phyloP scores from a whole-genome alignment of 2,329 filamentous ascomycete species.

The Ploettnerulaceae sp. region DNA sequence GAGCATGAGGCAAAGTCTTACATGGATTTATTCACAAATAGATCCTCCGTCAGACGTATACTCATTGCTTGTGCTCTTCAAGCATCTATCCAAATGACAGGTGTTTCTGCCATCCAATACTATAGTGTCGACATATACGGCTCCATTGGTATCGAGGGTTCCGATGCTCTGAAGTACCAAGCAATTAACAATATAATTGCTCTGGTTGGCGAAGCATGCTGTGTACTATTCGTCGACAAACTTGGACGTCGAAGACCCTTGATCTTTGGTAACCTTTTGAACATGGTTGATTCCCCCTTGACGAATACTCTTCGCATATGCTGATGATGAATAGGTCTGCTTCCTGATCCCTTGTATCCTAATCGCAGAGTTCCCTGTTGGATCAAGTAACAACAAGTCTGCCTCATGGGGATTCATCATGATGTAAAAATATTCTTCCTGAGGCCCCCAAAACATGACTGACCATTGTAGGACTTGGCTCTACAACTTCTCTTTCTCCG shows the following conservation, averaged over 20 bases:
- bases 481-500: conserved; percentile 66
- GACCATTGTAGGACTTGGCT: conserved; percentile 55
- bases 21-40: conserved; percentile 53
- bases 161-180: conserved; percentile 58
- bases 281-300: conserved; percentile 39
- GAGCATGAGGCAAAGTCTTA: conserved; percentile 60
- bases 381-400: conserved; percentile 42
- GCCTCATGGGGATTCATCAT: conserved; percentile 72
- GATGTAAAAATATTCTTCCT: conserved; percentile 34
- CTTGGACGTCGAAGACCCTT: conserved; percentile 68
- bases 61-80: conserved; percentile 58
- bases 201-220: conserved; percentile 53
- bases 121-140: conserved; percentile 54
- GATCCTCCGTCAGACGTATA: conserved; percentile 57
- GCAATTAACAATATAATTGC: conserved; percentile 61
- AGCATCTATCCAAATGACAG: conserved; percentile 62
- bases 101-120: conserved; percentile 60
- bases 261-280: conserved; percentile 67
- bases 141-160: conserved; percentile 53
- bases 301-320: too few species aligned
- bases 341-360: conserved; percentile 64
- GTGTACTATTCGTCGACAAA: conserved; percentile 60
- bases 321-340: conserved; percentile 20
- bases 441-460: background rate
- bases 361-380: conserved; percentile 35